Evolutionary conservation across 306 rosid genomes (phyloP), one percentile per base, ranked within the genome.

Genomic region (Castanea crenata): DNA sequence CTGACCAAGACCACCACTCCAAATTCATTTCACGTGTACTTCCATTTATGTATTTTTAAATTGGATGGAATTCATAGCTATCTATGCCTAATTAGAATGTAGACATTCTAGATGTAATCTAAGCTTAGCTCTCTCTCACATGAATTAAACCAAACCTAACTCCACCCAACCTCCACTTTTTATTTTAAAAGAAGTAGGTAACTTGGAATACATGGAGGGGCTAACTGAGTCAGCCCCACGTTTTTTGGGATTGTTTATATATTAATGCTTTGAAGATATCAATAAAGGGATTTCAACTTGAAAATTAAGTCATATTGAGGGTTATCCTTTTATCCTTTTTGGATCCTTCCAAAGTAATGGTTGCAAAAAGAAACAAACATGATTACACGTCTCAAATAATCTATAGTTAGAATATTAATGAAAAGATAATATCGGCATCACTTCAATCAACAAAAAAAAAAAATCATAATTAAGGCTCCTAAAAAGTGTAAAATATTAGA

Each of bases 291-390:
- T 76, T 80, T 88, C 88, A 83, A 79, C 83, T 88, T 93, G 90
- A 87, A 88, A 86, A 80, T 69, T 11, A 90, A 83, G 91, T 81
- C 81, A 80, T 77, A 82, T 79, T 75, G 72, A 73, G 74, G 80
- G 82, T 79, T 83, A 54, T 78, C 82, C 74, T 70, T 81, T 62
- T 74, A 78, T 83, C 83, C 78, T 82, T 86, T 92, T 82, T 67
- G 85, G 87, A 91, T 88, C 86, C 82, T 91, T 88, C 89, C 92
- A 87, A 87, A 88, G 88, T 80, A 87, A 91, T 84, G 91, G 94
- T 86, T 84, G 85, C 82, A n/a, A 85, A 86, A 86, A 89, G 85
- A 89, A 89, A 91, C 87, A 87, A 89, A 58, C 83, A 73, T 84
- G 83, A 86, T 84, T 86, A 86, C 85, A 76, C 82, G 86, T 89